phyloP scores from a whole-genome alignment of 495 filamentous ascomycete genomes.

The Aspergillus steynii region DNA sequence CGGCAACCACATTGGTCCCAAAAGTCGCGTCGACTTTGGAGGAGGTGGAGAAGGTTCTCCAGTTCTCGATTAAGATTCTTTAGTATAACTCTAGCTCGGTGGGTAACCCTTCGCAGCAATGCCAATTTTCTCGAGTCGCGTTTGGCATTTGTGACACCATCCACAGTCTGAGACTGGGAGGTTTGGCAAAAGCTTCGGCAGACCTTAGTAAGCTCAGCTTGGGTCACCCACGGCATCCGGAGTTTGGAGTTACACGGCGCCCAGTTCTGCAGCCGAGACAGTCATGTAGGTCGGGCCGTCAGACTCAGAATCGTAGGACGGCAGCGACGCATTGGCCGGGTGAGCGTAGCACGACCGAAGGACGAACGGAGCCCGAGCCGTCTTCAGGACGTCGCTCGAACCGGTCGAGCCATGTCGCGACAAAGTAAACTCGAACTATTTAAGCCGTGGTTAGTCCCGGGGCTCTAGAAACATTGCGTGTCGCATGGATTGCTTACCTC shows the following conservation, averaged over 20 bases:
- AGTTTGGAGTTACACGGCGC: not conserved
- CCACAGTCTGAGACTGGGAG: too few relatives aligned
- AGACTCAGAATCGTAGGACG: slow-evolving; percentile 7
- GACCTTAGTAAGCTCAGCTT: not conserved
- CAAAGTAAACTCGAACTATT: slow-evolving; percentile 14
- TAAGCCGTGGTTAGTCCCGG: not conserved
- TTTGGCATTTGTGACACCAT: too few relatives aligned
- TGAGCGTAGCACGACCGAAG: slow-evolving; percentile 18
- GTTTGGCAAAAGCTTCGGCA: not conserved
- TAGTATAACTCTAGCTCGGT: not conserved
- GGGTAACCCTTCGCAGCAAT: not conserved
- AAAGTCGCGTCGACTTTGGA: not conserved
- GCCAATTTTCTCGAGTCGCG: too few relatives aligned
- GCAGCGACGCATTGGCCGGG: slow-evolving; percentile 15
- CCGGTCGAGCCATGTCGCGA: not conserved
- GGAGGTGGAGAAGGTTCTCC: not conserved
- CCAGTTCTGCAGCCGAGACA: not conserved
- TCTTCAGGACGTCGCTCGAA: slow-evolving; percentile 8
- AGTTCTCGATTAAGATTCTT: not conserved
- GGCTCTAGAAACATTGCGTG: not conserved
- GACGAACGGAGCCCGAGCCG: slow-evolving; percentile 7
- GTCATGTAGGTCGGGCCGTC: not conserved
- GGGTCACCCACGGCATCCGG: too few relatives aligned
- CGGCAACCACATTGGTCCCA: not conserved
- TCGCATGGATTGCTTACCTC: slow-evolving; percentile 9